Percentiles rank a stretch among this genome's conserved stretches.
Conservation (phyloP, 2,329 filamentous ascomycete genomes). For the Scedosporium aurantiacum region DNA sequence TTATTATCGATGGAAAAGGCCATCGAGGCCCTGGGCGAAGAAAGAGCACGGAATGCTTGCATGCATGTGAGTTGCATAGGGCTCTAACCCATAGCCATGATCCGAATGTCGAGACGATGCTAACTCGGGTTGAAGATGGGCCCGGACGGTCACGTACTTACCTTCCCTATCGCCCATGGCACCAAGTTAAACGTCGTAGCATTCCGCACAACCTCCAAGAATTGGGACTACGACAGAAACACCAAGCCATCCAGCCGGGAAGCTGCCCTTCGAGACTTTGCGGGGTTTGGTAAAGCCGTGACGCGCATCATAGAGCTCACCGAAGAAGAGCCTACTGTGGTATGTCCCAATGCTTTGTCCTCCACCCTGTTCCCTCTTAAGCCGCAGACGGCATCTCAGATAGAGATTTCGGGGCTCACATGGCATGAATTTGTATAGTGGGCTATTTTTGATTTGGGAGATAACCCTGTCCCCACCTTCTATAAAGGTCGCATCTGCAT, state of each 20-base stretch:
- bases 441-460: slow-evolving; percentile 34
- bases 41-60: slow-evolving; percentile 19
- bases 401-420: too few relatives aligned
- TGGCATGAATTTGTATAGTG: slow-evolving; percentile 18
- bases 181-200: slow-evolving; percentile 45
- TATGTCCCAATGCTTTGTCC: slow-evolving; percentile 9
- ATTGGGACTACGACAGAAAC: slow-evolving; percentile 17
- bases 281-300: slow-evolving; percentile 20
- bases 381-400: too few relatives aligned
- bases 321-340: slow-evolving; percentile 17
- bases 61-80: slow-evolving; percentile 14
- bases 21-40: slow-evolving; percentile 31
- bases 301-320: slow-evolving; percentile 19
- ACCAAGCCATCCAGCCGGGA: slow-evolving; percentile 17
- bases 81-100: too few relatives aligned
- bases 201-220: slow-evolving; percentile 20
- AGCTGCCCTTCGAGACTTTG: slow-evolving; percentile 24
- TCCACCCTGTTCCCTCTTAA: background rate
- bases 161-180: slow-evolving; percentile 46
- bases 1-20: slow-evolving; percentile 38
- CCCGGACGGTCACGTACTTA: slow-evolving; percentile 42
- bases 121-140: slow-evolving; percentile 23
- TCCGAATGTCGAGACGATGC: background rate
- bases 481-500: slow-evolving; percentile 33
- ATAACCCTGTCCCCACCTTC: slow-evolving; percentile 30